Percentiles rank a stretch among this genome's conserved stretches.
These are phyloP conservation scores for Cajanus cajan DNA, from an alignment of 306 rosid species.

Conservation along the genomic window DNA sequence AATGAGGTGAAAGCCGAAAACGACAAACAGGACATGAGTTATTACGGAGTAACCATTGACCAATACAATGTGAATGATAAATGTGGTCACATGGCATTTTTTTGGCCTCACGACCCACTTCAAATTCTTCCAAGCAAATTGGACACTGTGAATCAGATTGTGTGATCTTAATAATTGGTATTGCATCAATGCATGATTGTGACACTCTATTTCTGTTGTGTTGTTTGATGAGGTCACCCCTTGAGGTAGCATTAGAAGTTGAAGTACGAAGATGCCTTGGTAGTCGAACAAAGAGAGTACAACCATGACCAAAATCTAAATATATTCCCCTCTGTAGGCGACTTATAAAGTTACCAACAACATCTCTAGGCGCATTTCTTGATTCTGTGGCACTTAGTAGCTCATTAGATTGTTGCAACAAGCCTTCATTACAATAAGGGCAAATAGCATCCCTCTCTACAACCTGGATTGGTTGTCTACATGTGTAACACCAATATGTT, in stretches of 20 bases:
- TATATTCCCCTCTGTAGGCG: background rate
- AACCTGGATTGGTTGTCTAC: slow-evolving; percentile 40
- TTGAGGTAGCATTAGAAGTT: no score
- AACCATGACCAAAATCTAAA: no score
- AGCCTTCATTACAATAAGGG: slow-evolving; percentile 61
- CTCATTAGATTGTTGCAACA: slow-evolving; percentile 47
- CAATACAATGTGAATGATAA: slow-evolving; percentile 70
- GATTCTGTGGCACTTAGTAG: slow-evolving; percentile 21
- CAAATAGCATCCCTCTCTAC: slow-evolving; percentile 38
- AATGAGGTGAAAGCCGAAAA: slow-evolving; percentile 55
- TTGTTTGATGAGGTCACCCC: slow-evolving; percentile 51
- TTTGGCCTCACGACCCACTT: slow-evolving; percentile 57
- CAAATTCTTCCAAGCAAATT: slow-evolving; percentile 64
- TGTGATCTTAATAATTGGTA: slow-evolving; percentile 65
- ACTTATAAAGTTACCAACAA: slow-evolving; percentile 37
- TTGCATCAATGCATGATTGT: slow-evolving; percentile 55
- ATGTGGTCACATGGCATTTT: slow-evolving; percentile 74
- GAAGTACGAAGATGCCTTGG: no score
- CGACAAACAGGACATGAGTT: slow-evolving; percentile 82
- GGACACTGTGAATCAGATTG: slow-evolving; percentile 63
- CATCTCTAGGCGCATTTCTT: slow-evolving; percentile 37
- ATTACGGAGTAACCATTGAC: slow-evolving; percentile 69
- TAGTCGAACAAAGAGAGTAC: no score
- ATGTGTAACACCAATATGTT: slow-evolving; percentile 66
- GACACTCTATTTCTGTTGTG: slow-evolving; percentile 52